A percentile compares a stretch with the other conserved stretches of the same genome.
Evolutionary conservation across 2,329 filamentous ascomycete species (phyloP).

Genomic region (Fusarium marasasianum): DNA sequence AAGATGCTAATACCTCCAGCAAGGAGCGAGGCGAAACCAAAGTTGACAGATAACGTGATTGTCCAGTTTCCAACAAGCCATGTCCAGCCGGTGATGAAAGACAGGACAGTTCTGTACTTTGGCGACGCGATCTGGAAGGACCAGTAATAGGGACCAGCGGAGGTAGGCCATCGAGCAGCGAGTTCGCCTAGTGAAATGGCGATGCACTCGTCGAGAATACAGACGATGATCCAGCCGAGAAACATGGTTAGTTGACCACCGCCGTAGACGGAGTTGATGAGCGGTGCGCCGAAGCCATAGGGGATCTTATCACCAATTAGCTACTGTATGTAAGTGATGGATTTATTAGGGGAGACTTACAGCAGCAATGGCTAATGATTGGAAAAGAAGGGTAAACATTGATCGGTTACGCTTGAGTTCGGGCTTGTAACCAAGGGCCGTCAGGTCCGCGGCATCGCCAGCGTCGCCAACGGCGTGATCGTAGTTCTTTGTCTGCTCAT

Average conservation of each 20-base stretch:
- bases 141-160: conserved; percentile 77
- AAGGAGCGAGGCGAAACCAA: conserved; percentile 74
- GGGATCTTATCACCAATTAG: conserved; percentile 33
- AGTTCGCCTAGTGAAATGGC: conserved; percentile 78
- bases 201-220: conserved; percentile 75
- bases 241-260: conserved; percentile 61
- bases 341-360: conserved; percentile 7
- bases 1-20: conserved; percentile 72
- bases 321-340: no score
- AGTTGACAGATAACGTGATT: conserved; percentile 73
- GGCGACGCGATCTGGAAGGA: conserved; percentile 72
- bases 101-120: conserved; percentile 68
- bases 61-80: conserved; percentile 77
- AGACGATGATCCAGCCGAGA: conserved; percentile 72
- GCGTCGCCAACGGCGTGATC: conserved; percentile 14
- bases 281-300: conserved; percentile 38
- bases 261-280: conserved; percentile 38
- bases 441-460: conserved; percentile 41
- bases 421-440: conserved; percentile 59
- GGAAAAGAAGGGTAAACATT: conserved; percentile 43
- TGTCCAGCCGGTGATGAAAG: conserved; percentile 79
- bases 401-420: conserved; percentile 41
- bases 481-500: conserved; percentile 6
- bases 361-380: conserved; percentile 43
- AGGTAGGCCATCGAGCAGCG: conserved; percentile 69